These are phyloP conservation scores for Pseudogymnoascus sp. DNA, from an alignment of 2,329 filamentous ascomycete genomes.

Conservation along the genomic window DNA sequence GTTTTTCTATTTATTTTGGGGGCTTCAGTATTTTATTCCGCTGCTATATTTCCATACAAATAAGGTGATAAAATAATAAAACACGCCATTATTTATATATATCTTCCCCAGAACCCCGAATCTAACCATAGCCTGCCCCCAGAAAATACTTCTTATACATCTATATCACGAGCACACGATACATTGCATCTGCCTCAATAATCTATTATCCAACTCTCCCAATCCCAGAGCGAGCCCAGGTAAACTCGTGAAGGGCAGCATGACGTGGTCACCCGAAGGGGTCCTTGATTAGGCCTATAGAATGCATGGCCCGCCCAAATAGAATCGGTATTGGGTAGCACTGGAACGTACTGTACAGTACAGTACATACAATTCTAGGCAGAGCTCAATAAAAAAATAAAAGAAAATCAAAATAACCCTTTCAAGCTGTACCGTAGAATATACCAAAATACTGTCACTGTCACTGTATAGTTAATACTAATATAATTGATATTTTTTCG, in stretches of 20 bases:
- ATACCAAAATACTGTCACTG: background rate
- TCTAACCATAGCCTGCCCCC: background rate
- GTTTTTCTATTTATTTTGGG: background rate
- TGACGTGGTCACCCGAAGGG: constrained; percentile 4
- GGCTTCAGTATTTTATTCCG: background rate
- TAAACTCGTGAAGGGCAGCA: background rate
- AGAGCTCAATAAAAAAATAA: background rate
- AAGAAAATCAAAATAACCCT: background rate
- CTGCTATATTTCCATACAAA: background rate
- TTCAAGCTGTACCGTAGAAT: background rate
- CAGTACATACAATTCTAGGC: background rate
- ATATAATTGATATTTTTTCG: background rate
- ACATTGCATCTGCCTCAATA: background rate
- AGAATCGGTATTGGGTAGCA: background rate
- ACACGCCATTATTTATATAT: background rate
- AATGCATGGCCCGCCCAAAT: background rate
- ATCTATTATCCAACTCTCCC: background rate
- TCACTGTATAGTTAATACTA: background rate
- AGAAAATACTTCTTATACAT: too few species aligned
- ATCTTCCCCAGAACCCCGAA: background rate
- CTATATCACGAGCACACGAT: background rate
- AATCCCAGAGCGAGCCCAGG: background rate
- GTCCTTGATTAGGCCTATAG: constrained; percentile 1
- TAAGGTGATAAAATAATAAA: background rate
- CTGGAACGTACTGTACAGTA: background rate